These are phyloP conservation scores for Polytrichum commune DNA, from an alignment of 225 moss, liverwort and hornwort genomes.

Conservation along the genomic window DNA sequence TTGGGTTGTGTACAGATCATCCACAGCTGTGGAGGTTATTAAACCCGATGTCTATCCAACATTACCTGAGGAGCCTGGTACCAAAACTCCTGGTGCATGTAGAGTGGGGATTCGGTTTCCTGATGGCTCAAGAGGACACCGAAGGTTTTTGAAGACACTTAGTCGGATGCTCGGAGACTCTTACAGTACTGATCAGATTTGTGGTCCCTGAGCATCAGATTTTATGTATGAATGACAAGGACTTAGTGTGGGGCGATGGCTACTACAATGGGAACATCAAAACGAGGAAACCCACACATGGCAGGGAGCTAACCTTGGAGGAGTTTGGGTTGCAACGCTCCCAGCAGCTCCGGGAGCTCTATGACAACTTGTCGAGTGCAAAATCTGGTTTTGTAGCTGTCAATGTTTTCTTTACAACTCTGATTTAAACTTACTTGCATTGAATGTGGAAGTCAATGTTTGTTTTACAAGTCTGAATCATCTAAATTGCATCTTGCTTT, in stretches of 20 bases:
- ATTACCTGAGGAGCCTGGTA: conserved; percentile 78
- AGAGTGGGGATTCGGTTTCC: conserved; percentile 91
- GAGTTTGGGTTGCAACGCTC: conserved; percentile 94
- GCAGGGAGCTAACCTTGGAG: conserved; percentile 73
- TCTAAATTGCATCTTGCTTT: too few relatives aligned
- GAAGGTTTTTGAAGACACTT: conserved; percentile 69
- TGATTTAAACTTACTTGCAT: too few relatives aligned
- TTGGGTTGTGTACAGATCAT: not conserved
- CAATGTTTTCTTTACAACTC: too few relatives aligned
- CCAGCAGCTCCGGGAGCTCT: conserved; percentile 84
- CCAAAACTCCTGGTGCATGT: conserved; percentile 51
- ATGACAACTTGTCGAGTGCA: conserved; percentile 54
- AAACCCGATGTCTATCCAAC: conserved; percentile 53
- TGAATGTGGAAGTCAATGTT: too few relatives aligned
- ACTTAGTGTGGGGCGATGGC: conserved; percentile 81
- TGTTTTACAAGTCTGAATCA: too few relatives aligned
- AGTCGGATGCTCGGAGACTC: too few relatives aligned
- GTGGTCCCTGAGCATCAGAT: too few relatives aligned
- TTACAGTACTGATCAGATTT: too few relatives aligned
- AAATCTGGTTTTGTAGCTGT: too few relatives aligned
- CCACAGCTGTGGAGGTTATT: conserved; percentile 27
- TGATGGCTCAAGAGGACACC: conserved; percentile 78
- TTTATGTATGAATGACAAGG: conserved; percentile 29
- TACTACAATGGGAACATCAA: conserved; percentile 93
- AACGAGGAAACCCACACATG: conserved; percentile 80